phyloP scores from a whole-genome alignment of 1,284 basidiomycete species.

The Ustilago crameri region DNA sequence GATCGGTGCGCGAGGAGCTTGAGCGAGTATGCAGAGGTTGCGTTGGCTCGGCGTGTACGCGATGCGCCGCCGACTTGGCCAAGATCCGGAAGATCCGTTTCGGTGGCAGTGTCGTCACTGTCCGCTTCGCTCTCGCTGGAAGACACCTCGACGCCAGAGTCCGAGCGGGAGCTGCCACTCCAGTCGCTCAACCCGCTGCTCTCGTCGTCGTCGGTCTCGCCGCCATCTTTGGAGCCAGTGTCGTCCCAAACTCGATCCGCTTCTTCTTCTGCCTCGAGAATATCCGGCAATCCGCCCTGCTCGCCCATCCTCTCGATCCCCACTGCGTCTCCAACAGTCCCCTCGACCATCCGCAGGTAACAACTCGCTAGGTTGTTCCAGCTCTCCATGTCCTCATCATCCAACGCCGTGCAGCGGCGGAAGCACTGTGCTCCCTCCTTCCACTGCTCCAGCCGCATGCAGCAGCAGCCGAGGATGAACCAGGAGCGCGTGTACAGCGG shows the following conservation, averaged over 20 bases:
- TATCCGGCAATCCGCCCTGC: conserved; percentile 35
- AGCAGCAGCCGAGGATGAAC: conserved; percentile 95
- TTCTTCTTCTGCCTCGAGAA: conserved; percentile 47
- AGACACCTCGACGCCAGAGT: conserved; percentile 47
- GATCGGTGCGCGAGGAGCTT: conserved; percentile 93
- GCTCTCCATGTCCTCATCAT: conserved; percentile 95
- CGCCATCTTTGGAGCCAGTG: neutral
- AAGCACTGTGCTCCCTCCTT: conserved; percentile 85
- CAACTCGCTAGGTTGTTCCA: conserved; percentile 98
- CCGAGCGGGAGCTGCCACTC: conserved; percentile 45
- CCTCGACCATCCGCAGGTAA: conserved; percentile 74
- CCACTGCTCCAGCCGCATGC: conserved; percentile 79
- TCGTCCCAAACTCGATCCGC: conserved; percentile 45
- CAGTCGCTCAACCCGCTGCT: conserved; percentile 32
- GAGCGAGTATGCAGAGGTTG: conserved; percentile 71
- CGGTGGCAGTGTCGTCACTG: conserved; percentile 37
- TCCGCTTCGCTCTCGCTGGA: conserved; percentile 34
- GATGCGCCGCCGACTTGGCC: conserved; percentile 2
- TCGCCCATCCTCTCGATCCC: conserved; percentile 40
- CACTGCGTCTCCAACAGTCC: conserved; percentile 25
- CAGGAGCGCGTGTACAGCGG: conserved; percentile 87
- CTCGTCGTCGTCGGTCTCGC: conserved; percentile 13
- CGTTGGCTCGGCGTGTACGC: neutral
- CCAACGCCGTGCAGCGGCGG: conserved; percentile 84
- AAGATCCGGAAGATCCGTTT: conserved; percentile 28